Conservation (phyloP, 2,329 filamentous ascomycete species). For the Trematosphaeria pertusa region DNA sequence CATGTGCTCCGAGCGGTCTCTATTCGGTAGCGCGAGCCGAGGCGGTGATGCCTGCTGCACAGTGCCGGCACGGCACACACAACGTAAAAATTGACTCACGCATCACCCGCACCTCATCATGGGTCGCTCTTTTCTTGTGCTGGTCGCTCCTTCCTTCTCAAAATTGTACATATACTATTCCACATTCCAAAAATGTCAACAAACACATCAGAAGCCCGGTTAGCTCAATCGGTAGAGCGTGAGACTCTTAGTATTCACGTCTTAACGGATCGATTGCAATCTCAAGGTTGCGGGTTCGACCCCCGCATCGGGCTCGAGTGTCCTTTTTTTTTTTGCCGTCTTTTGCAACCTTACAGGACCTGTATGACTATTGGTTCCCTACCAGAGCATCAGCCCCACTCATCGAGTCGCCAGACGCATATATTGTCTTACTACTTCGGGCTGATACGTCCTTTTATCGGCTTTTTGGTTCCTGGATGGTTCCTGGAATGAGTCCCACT, state of each 20-base stretch:
- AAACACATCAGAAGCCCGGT: slow-evolving; percentile 29
- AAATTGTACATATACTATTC: neutral
- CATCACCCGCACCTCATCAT: neutral
- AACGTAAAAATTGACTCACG: neutral
- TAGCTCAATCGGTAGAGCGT: slow-evolving; percentile 41
- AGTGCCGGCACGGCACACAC: neutral
- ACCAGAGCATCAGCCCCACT: too few relatives aligned
- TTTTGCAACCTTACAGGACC: too few relatives aligned
- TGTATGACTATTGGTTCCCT: too few relatives aligned
- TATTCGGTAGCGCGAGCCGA: slow-evolving; percentile 2
- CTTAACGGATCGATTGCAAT: slow-evolving; percentile 22
- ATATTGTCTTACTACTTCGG: too few relatives aligned
- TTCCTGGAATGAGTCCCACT: too few relatives aligned
- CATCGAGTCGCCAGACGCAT: too few relatives aligned
- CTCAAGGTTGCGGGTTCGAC: slow-evolving; percentile 57
- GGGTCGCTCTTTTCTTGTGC: neutral
- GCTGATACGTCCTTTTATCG: too few relatives aligned
- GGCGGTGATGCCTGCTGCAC: neutral
- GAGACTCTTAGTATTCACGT: slow-evolving; percentile 32
- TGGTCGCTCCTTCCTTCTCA: neutral
- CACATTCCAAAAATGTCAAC: slow-evolving; percentile 11
- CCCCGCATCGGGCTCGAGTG: slow-evolving; percentile 47
- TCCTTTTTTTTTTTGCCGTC: slow-evolving; percentile 8
- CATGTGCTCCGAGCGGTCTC: too few relatives aligned
- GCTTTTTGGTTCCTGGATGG: too few relatives aligned